phyloP scores from a whole-genome alignment of 2,329 filamentous ascomycete species.

The Fusarium piperis region DNA sequence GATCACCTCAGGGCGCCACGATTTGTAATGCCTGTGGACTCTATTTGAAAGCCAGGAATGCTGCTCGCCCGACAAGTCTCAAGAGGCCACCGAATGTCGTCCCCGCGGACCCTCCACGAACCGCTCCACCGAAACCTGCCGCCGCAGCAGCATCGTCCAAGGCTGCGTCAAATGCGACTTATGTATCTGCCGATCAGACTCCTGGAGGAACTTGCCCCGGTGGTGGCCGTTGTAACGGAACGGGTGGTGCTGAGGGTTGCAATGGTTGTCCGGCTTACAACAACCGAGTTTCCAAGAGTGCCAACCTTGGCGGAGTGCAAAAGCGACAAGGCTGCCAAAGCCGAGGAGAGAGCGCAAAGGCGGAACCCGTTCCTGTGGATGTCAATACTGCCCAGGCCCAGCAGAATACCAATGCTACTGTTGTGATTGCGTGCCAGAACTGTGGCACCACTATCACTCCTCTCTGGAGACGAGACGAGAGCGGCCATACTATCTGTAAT shows the following conservation, averaged over 20 bases:
- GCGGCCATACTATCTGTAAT: slow-evolving; percentile 97
- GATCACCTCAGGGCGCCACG: slow-evolving; percentile 90
- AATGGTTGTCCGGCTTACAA: slow-evolving; percentile 97
- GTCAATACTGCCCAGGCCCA: slow-evolving; percentile 47
- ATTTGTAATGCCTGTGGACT: slow-evolving; percentile 98
- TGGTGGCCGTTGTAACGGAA: slow-evolving; percentile 94
- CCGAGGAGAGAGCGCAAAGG: slow-evolving; percentile 34
- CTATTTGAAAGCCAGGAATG: slow-evolving; percentile 93
- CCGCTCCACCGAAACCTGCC: slow-evolving; percentile 50
- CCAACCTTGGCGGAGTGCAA: slow-evolving; percentile 72
- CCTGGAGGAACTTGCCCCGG: slow-evolving; percentile 91
- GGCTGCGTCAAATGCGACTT: slow-evolving; percentile 64
- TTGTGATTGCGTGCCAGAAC: slow-evolving; percentile 92
- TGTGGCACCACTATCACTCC: slow-evolving; percentile 97
- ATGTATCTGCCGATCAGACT: slow-evolving; percentile 79
- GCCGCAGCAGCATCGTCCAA: slow-evolving; percentile 54
- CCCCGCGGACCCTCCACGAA: slow-evolving; percentile 53
- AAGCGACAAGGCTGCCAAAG: slow-evolving; percentile 52
- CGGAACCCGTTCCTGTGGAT: slow-evolving; percentile 46
- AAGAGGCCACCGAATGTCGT: slow-evolving; percentile 76
- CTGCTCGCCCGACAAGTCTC: slow-evolving; percentile 87
- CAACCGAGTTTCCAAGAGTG: slow-evolving; percentile 91
- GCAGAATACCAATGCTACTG: slow-evolving; percentile 46
- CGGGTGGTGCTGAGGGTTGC: slow-evolving; percentile 93
- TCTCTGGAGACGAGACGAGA: slow-evolving; percentile 92